These are phyloP conservation scores for Fusarium haematococcum DNA, from an alignment of 2,329 filamentous ascomycete species.

Conservation along the genomic window DNA sequence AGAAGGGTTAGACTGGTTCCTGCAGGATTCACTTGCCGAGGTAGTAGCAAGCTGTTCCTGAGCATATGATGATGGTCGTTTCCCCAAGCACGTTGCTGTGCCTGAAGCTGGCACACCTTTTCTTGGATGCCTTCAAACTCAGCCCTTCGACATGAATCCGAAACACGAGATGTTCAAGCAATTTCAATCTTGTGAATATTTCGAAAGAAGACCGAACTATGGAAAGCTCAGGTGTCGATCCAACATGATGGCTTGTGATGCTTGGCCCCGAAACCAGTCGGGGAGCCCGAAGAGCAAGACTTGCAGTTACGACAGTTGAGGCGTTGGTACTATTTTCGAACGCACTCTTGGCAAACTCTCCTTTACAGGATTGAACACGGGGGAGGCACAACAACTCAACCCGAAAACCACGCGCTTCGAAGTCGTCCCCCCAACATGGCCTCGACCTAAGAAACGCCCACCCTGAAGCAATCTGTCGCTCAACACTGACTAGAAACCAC, in stretches of 20 bases:
- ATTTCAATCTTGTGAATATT: neutral
- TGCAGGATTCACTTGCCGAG: conserved; percentile 18
- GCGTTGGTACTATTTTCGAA: neutral
- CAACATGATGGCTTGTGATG: neutral
- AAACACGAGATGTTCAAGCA: neutral
- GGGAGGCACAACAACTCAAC: neutral
- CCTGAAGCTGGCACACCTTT: neutral
- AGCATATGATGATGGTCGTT: neutral
- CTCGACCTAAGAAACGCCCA: neutral
- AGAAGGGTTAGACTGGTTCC: conserved; percentile 1
- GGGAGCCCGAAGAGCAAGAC: neutral
- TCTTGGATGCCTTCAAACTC: conserved; percentile 6
- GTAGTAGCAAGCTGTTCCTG: neutral
- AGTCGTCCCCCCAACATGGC: neutral
- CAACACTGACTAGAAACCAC: neutral
- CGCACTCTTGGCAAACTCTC: neutral
- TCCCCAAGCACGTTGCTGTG: neutral
- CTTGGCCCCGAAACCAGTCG: neutral
- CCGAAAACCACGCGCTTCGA: neutral
- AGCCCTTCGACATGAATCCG: neutral
- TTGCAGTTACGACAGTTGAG: neutral
- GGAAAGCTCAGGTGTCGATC: neutral
- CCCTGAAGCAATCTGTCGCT: neutral
- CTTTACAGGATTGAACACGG: neutral
- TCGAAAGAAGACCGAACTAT: neutral